Evolutionary conservation across 2,329 filamentous ascomycete species (phyloP), one percentile per base, ranked within the genome.

Genomic region (Fusarium albidum): DNA sequence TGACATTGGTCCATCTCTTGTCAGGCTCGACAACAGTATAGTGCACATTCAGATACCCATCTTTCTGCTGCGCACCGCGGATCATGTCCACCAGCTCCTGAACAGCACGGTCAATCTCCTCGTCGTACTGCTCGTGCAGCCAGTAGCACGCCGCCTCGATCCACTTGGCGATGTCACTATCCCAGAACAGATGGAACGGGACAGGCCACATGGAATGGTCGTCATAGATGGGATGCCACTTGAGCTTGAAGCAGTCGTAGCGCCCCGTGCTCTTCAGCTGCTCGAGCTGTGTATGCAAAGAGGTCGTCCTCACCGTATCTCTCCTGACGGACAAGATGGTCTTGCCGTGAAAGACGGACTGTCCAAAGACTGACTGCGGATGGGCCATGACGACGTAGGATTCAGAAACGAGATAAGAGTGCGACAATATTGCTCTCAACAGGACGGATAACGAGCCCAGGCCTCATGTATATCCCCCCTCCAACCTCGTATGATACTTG

Each of bases 41-140:
- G 64, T 87, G 83, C 8, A 85, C 79, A 61, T 87, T 87, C 29
- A 88, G 66, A 63, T 87, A 88, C 3, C 84, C 84, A 63, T 87
- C 84, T 1, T 73, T 68, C 48, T 82, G 78, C 70, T 87, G 84
- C 0, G 84, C 84, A 6, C 64, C 68, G 13, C 77, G 65, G 12
- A 87, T 84, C 79, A 83, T 85, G 3, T 75, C 71, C 1, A 84
- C 82, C 14, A 86, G 68, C 55, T 86, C 75, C 62, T 49, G 50
- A 11, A 57, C 37, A 2, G 50, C 51, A 8, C 17, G 14, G 21
- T 60, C 50, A 7, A 60, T 54, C 33, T 54, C 44, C 11, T 48
- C 47, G 18, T 52, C 32, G 15, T 52, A 47, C 7, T 47, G 29
- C 13, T 74, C 68, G 25, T 61, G 64, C 9, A 84, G 69, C 58